Base-by-base conservation (phyloP, 768 basidiomycete species). In the Mycena pura region DNA sequence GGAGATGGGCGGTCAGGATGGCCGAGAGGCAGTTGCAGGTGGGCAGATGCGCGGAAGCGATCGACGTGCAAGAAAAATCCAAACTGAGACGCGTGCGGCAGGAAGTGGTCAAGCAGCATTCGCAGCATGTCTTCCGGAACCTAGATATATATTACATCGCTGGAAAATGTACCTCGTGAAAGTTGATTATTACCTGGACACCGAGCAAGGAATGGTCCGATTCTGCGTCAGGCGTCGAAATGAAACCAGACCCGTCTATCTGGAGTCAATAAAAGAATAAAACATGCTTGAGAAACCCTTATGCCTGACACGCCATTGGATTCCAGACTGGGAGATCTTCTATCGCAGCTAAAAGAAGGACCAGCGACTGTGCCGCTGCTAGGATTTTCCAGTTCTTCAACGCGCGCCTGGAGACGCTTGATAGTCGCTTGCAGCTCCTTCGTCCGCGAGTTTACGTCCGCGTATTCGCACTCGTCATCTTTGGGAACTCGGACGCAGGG, bases 381-480 rank as follows among this genome's bases (percentile, higher is more conserved):
- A 0, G 75, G 74, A 31, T 73, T 54, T 64, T 78, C 78, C 14
- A 78, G 39, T 21, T 78, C 78, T 21, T 62, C 66, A 1, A 83
- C 69, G 19, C 81, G 74, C 6, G 75, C 70, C 60, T 74, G 72
- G 27, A 84, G 69, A 34, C 74, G 73, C 0, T 70, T 61, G 14
- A 84, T 65, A 0, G 79, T 71, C 13, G 77, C 76, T 60, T 83
- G 78, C 11, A 84, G 65, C 1, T 72, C 66, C 49, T 82, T 68
- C 2, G 75, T 82, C 10, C 72, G 72, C 0, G 82, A 75, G 17
- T 66, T 66, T 2, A 72, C 77, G 47, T 82, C 81, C 1, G 76
- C 75, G 57, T 81, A 84, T 70, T 84, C 81, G 48, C 82, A 84
- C 38, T 80, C 79, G 8, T 78, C 80, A 10, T 63, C 68, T 17